Evolutionary conservation across 2,329 filamentous ascomycete species (phyloP), one percentile per base, ranked within the genome.

Genomic region (Ophiosphaerella herpotricha): DNA sequence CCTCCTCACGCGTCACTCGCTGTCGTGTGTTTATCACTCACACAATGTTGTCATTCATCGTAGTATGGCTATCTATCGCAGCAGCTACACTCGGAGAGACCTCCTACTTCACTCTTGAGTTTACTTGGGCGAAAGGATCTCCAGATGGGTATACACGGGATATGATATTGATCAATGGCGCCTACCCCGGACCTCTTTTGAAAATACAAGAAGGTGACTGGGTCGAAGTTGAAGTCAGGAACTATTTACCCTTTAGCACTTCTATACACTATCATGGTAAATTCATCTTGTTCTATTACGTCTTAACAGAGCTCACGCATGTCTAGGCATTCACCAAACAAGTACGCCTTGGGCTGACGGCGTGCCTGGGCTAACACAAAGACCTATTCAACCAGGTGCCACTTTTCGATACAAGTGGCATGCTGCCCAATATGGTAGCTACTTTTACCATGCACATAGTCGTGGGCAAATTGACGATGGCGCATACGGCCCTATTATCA

Each of bases 401-500:
- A 74, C 66, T 24, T 86, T 81, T 57, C 72, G 74, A 0, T 83
- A 86, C 60, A 73, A 71, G 29, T 87, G 81, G 74, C 77, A 71
- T n/a, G 83, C 83, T 0, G 75, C 74, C 0, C 78, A 83, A 46
- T 79, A 82, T 57, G 85, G 85, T 3, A 79, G 78, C 36, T 84
- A 82, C 67, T 85, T 81, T 75, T 87, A 86, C 56, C 84, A 86
- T 67, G 78, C 82, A 0, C 84, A 87, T 59, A 75, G 76, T 21
- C 70, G 74, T 1, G 77, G 77, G 1, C 83, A 85, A 52, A 75
- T 86, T 12, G 79, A 84, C 49, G 84, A 87, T 57, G 85, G 85
- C 0, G 69, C 85, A 9, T 83, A 80, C 43, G 85, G 84, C 0
- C 70, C 83, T 2, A 79, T 87, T 1, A 61, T 80, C 8, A 81